Conservation (phyloP, 345 rosid species). For the Populus euphratica region DNA sequence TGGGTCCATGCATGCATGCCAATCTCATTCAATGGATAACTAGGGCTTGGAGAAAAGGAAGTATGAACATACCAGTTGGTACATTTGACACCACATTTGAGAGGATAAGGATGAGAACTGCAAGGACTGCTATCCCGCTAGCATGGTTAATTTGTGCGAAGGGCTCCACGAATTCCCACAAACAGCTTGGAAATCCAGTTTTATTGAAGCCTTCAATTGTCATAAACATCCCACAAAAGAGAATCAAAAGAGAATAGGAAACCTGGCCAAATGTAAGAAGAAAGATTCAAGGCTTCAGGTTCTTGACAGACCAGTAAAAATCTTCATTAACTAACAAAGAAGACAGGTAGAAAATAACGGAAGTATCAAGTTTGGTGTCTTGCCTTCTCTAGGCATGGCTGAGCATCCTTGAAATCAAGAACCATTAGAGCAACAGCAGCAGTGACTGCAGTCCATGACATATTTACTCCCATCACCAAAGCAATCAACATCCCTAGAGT, state of each 20-base stretch:
- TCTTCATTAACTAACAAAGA: background rate
- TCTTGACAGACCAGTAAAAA: background rate
- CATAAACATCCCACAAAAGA: slow-evolving; percentile 91
- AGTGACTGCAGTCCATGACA: slow-evolving; percentile 87
- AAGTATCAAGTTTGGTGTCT: background rate
- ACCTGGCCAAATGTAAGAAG: slow-evolving; percentile 42
- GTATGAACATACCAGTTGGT: slow-evolving; percentile 58
- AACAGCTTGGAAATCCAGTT: slow-evolving; percentile 69
- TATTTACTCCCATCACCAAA: slow-evolving; percentile 62
- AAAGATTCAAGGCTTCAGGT: background rate
- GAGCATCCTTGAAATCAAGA: slow-evolving; percentile 80
- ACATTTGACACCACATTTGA: slow-evolving; percentile 85
- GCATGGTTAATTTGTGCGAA: slow-evolving; percentile 44
- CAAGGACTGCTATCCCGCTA: slow-evolving; percentile 54
- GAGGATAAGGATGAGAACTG: slow-evolving; percentile 54
- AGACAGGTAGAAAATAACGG: background rate
- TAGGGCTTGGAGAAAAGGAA: background rate
- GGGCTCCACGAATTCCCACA: slow-evolving; percentile 83
- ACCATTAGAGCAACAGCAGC: slow-evolving; percentile 76
- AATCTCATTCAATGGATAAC: too few species aligned
- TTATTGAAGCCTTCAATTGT: slow-evolving; percentile 77
- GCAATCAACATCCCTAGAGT: slow-evolving; percentile 68
- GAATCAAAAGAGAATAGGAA: slow-evolving; percentile 68
- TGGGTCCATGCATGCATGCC: too few species aligned
- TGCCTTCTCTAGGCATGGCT: slow-evolving; percentile 76